Evolutionary conservation across 2,329 filamentous ascomycete species (phyloP).

Genomic region (Didymella segeticola): DNA sequence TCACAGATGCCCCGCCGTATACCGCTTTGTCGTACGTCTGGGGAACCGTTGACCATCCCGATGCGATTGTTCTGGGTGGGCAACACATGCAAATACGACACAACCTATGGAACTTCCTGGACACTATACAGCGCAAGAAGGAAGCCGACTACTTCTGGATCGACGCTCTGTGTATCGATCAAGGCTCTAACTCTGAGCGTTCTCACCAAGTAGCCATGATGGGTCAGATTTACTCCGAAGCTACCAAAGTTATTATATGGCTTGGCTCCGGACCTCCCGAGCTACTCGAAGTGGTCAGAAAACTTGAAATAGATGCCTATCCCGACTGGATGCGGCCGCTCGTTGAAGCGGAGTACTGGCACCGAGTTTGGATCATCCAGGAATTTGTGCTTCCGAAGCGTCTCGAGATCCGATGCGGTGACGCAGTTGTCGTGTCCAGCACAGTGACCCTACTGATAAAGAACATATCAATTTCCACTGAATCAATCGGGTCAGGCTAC

Average conservation of each 20-base stretch:
- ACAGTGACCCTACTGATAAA: too few species aligned
- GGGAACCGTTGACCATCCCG: conserved; percentile 27
- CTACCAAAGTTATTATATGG: conserved; percentile 10
- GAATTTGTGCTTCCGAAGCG: too few species aligned
- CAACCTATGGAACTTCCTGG: not conserved
- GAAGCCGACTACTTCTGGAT: not conserved
- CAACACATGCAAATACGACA: not conserved
- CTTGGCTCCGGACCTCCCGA: conserved; percentile 17
- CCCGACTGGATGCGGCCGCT: too few species aligned
- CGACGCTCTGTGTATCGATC: not conserved
- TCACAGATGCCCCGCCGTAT: conserved; percentile 31
- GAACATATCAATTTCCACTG: too few species aligned
- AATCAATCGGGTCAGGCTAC: too few species aligned
- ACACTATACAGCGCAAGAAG: too few species aligned
- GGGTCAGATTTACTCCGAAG: conserved; percentile 12
- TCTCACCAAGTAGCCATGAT: conserved; percentile 22
- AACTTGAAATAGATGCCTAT: too few species aligned
- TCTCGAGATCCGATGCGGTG: too few species aligned
- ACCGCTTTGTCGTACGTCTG: conserved; percentile 40
- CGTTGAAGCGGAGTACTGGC: too few species aligned
- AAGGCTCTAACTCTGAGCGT: not conserved
- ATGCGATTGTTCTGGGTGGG: conserved; percentile 11
- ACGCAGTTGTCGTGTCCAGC: too few species aligned
- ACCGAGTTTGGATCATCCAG: too few species aligned
- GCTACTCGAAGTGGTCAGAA: not conserved